phyloP scores from a whole-genome alignment of 805 yeast species.

The Kuraishia cidri region DNA sequence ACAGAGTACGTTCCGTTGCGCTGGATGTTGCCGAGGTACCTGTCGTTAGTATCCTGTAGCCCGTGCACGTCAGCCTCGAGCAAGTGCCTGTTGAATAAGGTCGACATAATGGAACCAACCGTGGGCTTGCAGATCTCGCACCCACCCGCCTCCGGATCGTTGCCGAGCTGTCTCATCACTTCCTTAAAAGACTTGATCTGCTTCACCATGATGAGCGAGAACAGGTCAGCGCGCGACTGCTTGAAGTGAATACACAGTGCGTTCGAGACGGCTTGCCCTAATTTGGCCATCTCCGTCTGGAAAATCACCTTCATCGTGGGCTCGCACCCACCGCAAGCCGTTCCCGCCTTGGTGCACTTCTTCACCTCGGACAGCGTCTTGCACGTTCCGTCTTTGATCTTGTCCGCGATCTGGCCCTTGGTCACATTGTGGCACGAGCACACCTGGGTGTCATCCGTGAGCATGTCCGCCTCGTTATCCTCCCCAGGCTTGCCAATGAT shows the following conservation, averaged over 20 bases:
- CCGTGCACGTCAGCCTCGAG: constrained; percentile 21
- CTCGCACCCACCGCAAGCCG: constrained; percentile 30
- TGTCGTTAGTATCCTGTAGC: constrained; percentile 26
- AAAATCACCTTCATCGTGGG: constrained; percentile 25
- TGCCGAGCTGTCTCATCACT: constrained; percentile 19
- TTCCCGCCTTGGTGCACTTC: constrained; percentile 25
- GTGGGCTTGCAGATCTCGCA: constrained; percentile 29
- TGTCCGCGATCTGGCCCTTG: constrained; percentile 20
- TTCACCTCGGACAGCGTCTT: constrained; percentile 21
- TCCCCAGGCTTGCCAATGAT: constrained; percentile 16
- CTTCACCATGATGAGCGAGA: constrained; percentile 23
- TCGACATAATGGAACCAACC: constrained; percentile 24
- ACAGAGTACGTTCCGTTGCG: constrained; percentile 27
- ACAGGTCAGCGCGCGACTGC: constrained; percentile 23
- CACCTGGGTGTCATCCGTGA: constrained; percentile 24
- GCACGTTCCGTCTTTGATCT: constrained; percentile 18
- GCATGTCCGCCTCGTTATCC: constrained; percentile 16
- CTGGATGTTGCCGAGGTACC: constrained; percentile 25
- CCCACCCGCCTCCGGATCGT: constrained; percentile 18
- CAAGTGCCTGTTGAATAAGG: constrained; percentile 21
- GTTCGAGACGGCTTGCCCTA: constrained; percentile 22
- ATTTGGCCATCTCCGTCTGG: constrained; percentile 22
- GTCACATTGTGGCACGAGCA: constrained; percentile 26
- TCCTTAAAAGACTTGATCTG: constrained; percentile 16
- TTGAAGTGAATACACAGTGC: constrained; percentile 23